Base-by-base conservation (phyloP, 2,329 filamentous ascomycete genomes). In the Neodidymelliopsis sp. region DNA sequence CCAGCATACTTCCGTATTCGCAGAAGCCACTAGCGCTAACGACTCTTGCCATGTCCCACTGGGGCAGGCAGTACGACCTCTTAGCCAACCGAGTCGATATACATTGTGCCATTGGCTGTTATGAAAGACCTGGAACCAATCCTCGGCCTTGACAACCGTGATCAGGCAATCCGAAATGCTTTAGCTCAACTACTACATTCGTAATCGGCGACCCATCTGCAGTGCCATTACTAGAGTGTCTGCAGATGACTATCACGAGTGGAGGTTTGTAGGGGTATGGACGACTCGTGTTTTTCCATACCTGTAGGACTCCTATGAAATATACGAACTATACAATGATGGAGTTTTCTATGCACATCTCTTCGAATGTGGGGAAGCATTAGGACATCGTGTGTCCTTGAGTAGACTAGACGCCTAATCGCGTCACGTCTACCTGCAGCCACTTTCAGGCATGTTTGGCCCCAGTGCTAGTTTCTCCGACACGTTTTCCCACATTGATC, bases 181-280 rank as follows among this genome's bases (percentile, higher is more conserved):
- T 25, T 40, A 44, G 47, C 27, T 23, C 20, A 16, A 39, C 24
- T 19, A 16, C 20, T 6, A 20, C n/a, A 22, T 25, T 44, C 35
- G 35, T 29, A 41, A 40, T 50, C 40, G 47, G 40, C 47, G 40
- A 45, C 29, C 35, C 36, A 31, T 19, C 36, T 36, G 47, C 24
- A 35, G 44, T 27, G 24, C 39, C 34, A 45, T 42, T 45, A 20
- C 25, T 35, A 28, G n/a, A 10, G 29, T 27, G 13, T n/a, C 9
- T 12, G 34, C 39, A 43, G 23, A 42, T 43, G 34, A 37, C 23
- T 39, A 18, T 28, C n/a, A 15, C n/a, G 9, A 37, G 4, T 23
- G 10, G 16, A 23, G 7, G 16, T 8, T 30, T 8, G 13, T 33
- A 27, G n/a, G 28, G 6, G 13, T n/a, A 4, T 13, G 8, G 4